Evolutionary conservation across 768 basidiomycete genomes (phyloP).

Genomic region (Lactarius hengduanensis): DNA sequence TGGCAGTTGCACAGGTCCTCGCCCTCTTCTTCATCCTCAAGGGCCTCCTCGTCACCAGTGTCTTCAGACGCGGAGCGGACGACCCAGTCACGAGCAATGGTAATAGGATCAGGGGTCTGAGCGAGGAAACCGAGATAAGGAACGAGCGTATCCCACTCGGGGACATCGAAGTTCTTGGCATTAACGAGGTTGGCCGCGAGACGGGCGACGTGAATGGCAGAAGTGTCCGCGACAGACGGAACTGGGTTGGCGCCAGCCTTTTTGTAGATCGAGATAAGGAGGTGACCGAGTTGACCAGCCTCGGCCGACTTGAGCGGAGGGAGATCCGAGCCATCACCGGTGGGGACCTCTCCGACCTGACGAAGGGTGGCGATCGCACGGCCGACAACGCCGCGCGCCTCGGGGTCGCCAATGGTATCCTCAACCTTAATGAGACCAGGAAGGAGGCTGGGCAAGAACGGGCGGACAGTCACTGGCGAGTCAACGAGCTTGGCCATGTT

Average conservation of each 20-base stretch:
- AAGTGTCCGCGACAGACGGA: constrained; percentile 55
- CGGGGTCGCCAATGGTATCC: constrained; percentile 93
- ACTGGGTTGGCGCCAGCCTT: constrained; percentile 64
- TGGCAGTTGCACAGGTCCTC: constrained; percentile 99
- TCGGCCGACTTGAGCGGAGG: constrained; percentile 82
- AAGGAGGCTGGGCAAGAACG: constrained; percentile 93
- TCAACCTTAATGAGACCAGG: constrained; percentile 96
- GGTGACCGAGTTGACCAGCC: constrained; percentile 58
- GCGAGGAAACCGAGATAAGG: constrained; percentile 72
- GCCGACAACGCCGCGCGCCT: constrained; percentile 90
- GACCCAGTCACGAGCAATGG: constrained; percentile 79
- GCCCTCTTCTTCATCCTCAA: constrained; percentile 94
- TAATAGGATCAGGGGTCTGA: constrained; percentile 60
- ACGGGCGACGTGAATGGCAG: constrained; percentile 65
- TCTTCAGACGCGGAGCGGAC: constrained; percentile 85
- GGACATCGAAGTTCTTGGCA: constrained; percentile 87
- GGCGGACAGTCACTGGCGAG: constrained; percentile 90
- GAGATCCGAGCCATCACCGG: constrained; percentile 88
- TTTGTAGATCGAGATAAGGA: constrained; percentile 79
- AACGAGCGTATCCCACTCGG: constrained; percentile 81
- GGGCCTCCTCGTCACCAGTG: constrained; percentile 60
- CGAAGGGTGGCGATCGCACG: constrained; percentile 95
- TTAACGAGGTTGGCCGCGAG: constrained; percentile 88
- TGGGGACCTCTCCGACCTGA: constrained; percentile 89
- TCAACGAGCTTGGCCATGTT: constrained; percentile 99